phyloP scores from a whole-genome alignment of 192 early-diverging fungal genomes.

The Fimicolochytrium jonesii region DNA sequence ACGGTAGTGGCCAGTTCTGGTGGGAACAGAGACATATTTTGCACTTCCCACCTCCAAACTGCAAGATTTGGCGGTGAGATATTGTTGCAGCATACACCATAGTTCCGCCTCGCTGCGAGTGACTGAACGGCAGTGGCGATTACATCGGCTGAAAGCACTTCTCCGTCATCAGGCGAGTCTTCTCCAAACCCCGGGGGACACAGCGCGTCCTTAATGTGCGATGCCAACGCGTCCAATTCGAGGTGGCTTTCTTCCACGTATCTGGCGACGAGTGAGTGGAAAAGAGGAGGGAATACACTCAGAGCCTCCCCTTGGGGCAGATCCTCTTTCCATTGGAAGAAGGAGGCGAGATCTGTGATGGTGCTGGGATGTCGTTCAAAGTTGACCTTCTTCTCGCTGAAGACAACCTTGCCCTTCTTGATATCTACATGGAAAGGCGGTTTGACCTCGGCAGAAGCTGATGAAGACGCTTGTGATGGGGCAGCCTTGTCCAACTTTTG shows the following conservation, averaged over 20 bases:
- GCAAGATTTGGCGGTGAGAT: conserved; percentile 23
- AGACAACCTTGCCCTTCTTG: conserved; percentile 3
- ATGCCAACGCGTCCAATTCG: neutral
- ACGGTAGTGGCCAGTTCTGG: conserved; percentile 37
- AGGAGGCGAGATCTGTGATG: conserved; percentile 7
- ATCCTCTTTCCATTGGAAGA: neutral
- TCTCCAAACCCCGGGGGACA: neutral
- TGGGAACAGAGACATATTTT: conserved; percentile 42
- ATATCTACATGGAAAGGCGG: neutral
- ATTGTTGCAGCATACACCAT: neutral
- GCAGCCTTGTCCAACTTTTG: no score
- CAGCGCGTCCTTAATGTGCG: neutral
- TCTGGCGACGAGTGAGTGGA: conserved; percentile 1
- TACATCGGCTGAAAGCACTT: neutral
- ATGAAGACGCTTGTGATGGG: no score
- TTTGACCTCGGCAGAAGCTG: no score
- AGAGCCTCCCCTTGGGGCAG: neutral
- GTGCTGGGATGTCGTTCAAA: conserved; percentile 11
- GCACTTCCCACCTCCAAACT: conserved; percentile 50
- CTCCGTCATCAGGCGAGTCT: neutral
- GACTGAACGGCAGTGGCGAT: neutral
- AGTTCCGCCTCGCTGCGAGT: conserved; percentile 8
- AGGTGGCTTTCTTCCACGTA: conserved; percentile 13
- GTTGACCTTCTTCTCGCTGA: conserved; percentile 14
- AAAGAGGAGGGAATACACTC: neutral